Evolutionary conservation across 805 yeast species (phyloP).

Genomic region (Torulaspora quercuum): DNA sequence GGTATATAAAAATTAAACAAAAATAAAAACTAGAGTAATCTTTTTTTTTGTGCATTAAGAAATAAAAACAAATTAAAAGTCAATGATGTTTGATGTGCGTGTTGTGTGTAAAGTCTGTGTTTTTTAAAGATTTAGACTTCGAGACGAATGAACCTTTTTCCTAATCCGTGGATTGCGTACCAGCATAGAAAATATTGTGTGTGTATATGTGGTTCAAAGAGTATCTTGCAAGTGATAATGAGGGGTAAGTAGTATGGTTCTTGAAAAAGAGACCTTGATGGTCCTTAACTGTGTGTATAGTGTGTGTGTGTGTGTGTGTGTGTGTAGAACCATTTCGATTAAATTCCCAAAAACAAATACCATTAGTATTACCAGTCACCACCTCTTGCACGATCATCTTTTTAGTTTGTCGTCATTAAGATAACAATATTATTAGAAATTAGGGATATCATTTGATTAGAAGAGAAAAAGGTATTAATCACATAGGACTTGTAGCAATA

Average conservation of each 20-base stretch:
- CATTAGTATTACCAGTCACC: slow-evolving; percentile 3
- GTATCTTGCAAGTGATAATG: slow-evolving; percentile 1
- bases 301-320: slow-evolving; percentile 17
- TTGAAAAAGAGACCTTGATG: too few relatives aligned
- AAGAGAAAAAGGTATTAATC: slow-evolving; percentile 17
- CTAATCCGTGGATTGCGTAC: slow-evolving; percentile 11
- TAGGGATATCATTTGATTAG: slow-evolving; percentile 20
- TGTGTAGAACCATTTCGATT: slow-evolving; percentile 10
- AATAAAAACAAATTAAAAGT: slow-evolving; percentile 14
- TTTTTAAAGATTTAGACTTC: too few relatives aligned
- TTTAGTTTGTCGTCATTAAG: slow-evolving; percentile 6
- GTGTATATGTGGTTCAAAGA: slow-evolving; percentile 8
- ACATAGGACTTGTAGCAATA: slow-evolving; percentile 11
- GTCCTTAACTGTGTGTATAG: too few relatives aligned
- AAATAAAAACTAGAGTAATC: slow-evolving; percentile 9
- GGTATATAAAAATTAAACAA: slow-evolving; percentile 16
- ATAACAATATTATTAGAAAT: slow-evolving; percentile 17
- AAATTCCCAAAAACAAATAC: slow-evolving; percentile 1
- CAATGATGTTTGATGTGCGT: slow-evolving; percentile 14
- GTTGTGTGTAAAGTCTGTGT: slow-evolving; percentile 16
- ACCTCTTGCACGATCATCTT: slow-evolving; percentile 2
- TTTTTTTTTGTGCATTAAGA: slow-evolving; percentile 19
- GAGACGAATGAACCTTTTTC: slow-evolving; percentile 6
- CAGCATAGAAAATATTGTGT: slow-evolving; percentile 9
- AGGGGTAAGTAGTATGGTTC: too few relatives aligned